Base-by-base conservation (phyloP, 495 filamentous ascomycete genomes). In the Talaromyces adpressus region DNA sequence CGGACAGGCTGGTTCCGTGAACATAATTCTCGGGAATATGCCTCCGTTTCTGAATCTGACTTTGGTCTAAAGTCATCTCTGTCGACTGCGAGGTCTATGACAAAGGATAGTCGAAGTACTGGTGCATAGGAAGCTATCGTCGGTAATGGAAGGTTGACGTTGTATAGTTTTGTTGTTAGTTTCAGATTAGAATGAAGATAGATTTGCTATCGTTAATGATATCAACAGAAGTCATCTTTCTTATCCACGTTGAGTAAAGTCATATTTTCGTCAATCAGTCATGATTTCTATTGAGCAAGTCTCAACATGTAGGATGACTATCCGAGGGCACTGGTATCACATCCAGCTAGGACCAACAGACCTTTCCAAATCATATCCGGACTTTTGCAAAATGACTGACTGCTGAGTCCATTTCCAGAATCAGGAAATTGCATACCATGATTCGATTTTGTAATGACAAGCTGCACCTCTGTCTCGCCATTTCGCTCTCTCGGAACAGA, bases 1-100 rank as follows among this genome's bases (percentile, higher is more conserved):
- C 14, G 41, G 6, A 62, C 45, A 4, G 60, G 60, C 29, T 62
- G 60, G 60, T 62, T 62, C 29, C 16, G 25, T 34, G 60, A 62
- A 36, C 27, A 20, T n/a, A 11, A 51, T 34, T 2, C 12, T 53
- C 16, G n/a, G 12, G 45, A 41, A 8, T 47, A 32, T 27, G 36
- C 36, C 22, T 45, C 58, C 4, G 41, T 22, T 25, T 61, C 58
- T 52, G 60, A 49, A 52, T 51, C 27, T 4, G 60, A 62, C 25
- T 29, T 62, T 53, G 60, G 60, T 0, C 18, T 62, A n/a, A 53
- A 29, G 41, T 14, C 34, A 32, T 5, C 34, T 59, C 22, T 59
- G 11, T 18, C 32, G 57, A 22, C 45, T 16, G 45, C 41, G 25
- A 62, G 60, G 45, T 29, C 60, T 22, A 30, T 62, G 45, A 62